Evolutionary conservation across 306 rosid genomes (phyloP), one percentile per base, ranked within the genome.

Genomic region (Amphicarpaea edgeworthii): DNA sequence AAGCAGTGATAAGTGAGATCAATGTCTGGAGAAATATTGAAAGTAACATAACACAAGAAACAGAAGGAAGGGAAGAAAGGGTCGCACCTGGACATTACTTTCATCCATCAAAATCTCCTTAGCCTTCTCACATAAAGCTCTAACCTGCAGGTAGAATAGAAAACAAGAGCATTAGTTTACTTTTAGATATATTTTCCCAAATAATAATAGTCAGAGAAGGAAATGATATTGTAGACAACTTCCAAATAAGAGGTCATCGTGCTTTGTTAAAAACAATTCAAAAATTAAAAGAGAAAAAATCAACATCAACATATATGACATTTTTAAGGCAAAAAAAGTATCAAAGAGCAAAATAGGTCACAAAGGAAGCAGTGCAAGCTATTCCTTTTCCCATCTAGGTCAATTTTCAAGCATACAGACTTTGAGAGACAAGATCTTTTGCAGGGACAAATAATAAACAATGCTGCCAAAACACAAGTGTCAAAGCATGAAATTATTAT

Each of bases 61-160:
- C 30, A 77, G 45, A 66, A 58, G 42, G 26, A 81, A 77, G 69
- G 53, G 84, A 77, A 76, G 51, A 63, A 73, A 63, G 62, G 38
- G 45, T 75, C 50, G 78, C 83, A 96, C 99, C 99, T 96, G 99
- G 58, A 96, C 99, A 79, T 96, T 96, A 85, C 98, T 96, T 83
- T 96, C 99, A 69, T 87, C 97, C 97, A 90, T 92, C 81, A 96
- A 81, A 62, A 92, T 87, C 84, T 96, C 99, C 84, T 89, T 96
- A 12, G 98, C 99, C 79, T 96, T 92, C 83, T 90, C 99, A 15
- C 98, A 90, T 78, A 96, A 85, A 59, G 28, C 83, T 84, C 85
- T 92, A 75, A 96, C 99, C 99, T 92, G 73, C 77, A 87, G 38
- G 64, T 45, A 81, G 16, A 54, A 75, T 79, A 73, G 37, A 55